A percentile compares a stretch with the other conserved stretches of the same genome.
Conservation (phyloP, 2,329 filamentous ascomycete species). For the Penicillium sp. region DNA sequence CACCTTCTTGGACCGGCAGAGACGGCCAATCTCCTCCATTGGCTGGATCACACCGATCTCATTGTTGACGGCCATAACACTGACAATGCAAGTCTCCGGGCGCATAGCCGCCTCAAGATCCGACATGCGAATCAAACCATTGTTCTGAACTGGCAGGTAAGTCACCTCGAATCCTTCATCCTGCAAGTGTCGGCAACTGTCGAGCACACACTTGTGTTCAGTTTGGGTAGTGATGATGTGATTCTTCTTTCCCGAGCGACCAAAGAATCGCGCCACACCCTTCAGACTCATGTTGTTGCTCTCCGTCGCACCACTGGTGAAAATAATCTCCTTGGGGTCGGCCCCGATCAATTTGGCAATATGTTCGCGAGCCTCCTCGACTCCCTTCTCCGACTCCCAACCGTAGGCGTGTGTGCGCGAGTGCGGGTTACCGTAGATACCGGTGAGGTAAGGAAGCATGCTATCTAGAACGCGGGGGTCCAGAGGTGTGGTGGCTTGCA, state of each 20-base stretch:
- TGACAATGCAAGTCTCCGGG: conserved; percentile 87
- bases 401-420: conserved; percentile 97
- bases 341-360: conserved; percentile 87
- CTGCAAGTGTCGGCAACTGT: conserved; percentile 94
- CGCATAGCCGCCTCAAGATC: conserved; percentile 85
- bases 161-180: conserved; percentile 96
- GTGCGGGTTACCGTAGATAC: conserved; percentile 94
- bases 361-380: conserved; percentile 81
- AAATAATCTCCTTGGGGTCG: conserved; percentile 96
- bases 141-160: conserved; percentile 87
- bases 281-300: conserved; percentile 99
- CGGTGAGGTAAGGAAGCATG: conserved; percentile 93
- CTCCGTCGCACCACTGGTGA: conserved; percentile 96
- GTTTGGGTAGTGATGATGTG: conserved; percentile 98
- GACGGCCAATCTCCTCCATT: conserved; percentile 84
- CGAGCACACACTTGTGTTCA: conserved; percentile 97
- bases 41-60: conserved; percentile 99
- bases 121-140: conserved; percentile 80
- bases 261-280: conserved; percentile 94
- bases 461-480: conserved; percentile 93
- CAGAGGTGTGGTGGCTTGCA: conserved; percentile 94
- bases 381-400: conserved; percentile 95
- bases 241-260: conserved; percentile 90
- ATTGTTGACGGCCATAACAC: conserved; percentile 99
- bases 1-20: conserved; percentile 87